Evolutionary conservation across 192 early-diverging fungal genomes (phyloP).

Genomic region (Coemansia sp.): DNA sequence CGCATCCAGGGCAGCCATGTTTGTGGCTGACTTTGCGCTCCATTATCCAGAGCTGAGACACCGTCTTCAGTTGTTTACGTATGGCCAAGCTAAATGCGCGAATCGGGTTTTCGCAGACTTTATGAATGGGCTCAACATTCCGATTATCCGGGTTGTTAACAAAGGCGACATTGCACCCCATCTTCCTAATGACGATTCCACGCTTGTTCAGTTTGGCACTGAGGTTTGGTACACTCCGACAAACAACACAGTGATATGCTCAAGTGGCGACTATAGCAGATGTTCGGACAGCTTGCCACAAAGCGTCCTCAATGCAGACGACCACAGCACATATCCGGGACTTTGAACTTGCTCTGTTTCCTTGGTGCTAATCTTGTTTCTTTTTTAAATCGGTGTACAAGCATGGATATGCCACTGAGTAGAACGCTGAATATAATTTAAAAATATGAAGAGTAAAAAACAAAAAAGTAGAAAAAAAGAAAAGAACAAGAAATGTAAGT

Average conservation of each 20-base stretch:
- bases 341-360: conserved; percentile 8
- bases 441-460: background rate
- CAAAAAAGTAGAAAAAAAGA: background rate
- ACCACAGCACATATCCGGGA: conserved; percentile 28
- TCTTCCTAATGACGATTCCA: conserved; percentile 11
- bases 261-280: conserved; percentile 16
- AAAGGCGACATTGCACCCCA: conserved; percentile 39
- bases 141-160: conserved; percentile 29
- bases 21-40: conserved; percentile 28
- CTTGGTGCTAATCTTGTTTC: background rate
- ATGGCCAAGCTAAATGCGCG: conserved; percentile 45
- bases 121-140: conserved; percentile 26
- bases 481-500: background rate
- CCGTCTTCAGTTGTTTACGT: conserved; percentile 29
- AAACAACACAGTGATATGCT: conserved; percentile 14
- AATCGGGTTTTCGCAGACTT: conserved; percentile 30
- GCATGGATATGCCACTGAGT: background rate
- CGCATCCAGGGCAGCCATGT: conserved; percentile 36
- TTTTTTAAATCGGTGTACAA: background rate
- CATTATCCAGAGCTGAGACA: conserved; percentile 9
- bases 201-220: conserved; percentile 35
- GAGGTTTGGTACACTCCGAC: conserved; percentile 26
- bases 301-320: conserved; percentile 4
- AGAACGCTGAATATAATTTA: background rate
- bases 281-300: conserved; percentile 32